These are phyloP conservation scores for Acanthamoeba culbertsoni DNA, from an alignment of 208 protist species.

Conservation along the genomic window DNA sequence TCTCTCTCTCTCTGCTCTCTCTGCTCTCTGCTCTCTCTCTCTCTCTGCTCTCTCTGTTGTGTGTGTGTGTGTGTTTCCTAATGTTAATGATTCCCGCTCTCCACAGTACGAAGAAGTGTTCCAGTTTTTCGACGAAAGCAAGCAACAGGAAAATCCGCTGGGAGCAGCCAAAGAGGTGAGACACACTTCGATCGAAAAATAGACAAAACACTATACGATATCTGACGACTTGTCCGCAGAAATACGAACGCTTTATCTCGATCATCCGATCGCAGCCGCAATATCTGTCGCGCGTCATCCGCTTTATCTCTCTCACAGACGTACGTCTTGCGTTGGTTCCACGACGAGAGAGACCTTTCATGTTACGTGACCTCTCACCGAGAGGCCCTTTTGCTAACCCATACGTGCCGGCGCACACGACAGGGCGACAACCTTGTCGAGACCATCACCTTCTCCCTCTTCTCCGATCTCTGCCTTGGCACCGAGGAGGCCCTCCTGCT, in stretches of 20 bases:
- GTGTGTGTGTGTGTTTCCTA: background rate
- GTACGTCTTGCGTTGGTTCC: background rate
- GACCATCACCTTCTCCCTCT: slow-evolving; percentile 15
- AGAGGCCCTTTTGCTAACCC: background rate
- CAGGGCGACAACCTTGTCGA: slow-evolving; percentile 40
- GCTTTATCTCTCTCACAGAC: background rate
- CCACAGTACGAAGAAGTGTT: slow-evolving; percentile 43
- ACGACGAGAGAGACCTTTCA: too few relatives aligned
- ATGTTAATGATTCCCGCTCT: background rate
- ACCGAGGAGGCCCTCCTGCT: slow-evolving; percentile 40
- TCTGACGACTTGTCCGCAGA: background rate
- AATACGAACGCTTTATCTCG: slow-evolving; percentile 16
- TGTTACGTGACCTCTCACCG: too few relatives aligned
- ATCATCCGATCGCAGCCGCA: slow-evolving; percentile 5
- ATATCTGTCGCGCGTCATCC: background rate
- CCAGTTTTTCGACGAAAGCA: slow-evolving; percentile 50
- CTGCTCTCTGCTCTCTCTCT: background rate
- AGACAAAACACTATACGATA: too few relatives aligned
- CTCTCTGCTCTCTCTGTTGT: background rate
- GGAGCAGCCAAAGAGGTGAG: slow-evolving; percentile 3
- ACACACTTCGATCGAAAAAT: background rate
- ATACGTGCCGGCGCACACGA: background rate
- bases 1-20: background rate
- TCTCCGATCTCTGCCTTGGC: slow-evolving; percentile 21
- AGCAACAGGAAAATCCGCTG: slow-evolving; percentile 42